These are phyloP conservation scores for Emericellopsis terricola DNA, from an alignment of 495 filamentous ascomycete genomes.

Conservation along the genomic window DNA sequence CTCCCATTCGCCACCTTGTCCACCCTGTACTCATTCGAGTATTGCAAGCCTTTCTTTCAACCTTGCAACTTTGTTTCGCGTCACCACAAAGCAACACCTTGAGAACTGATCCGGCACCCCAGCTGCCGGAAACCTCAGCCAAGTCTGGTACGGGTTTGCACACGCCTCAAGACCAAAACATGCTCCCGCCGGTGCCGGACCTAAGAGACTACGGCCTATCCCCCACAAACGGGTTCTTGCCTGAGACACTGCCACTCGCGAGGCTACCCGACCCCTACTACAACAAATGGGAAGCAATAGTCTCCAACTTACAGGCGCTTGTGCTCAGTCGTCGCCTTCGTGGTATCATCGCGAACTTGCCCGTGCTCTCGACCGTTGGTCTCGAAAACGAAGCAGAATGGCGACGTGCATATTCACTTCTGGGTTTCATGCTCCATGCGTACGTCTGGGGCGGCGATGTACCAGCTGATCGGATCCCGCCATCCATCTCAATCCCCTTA, in stretches of 20 bases:
- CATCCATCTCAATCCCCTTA: constrained; percentile 68
- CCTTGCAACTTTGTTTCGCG: no score
- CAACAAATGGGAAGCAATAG: constrained; percentile 74
- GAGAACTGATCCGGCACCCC: no score
- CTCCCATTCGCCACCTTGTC: no score
- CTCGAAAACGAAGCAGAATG: constrained; percentile 74
- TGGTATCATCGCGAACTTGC: constrained; percentile 55
- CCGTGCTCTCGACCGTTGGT: constrained; percentile 61
- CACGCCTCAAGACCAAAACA: no score
- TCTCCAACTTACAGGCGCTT: constrained; percentile 69
- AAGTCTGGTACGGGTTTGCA: no score
- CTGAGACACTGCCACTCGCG: constrained; percentile 60
- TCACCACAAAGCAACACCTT: no score
- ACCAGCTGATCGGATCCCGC: constrained; percentile 68
- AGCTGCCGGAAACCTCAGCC: no score
- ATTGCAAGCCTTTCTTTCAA: no score
- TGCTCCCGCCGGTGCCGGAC: constrained; percentile 70
- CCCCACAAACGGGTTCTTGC: constrained; percentile 72
- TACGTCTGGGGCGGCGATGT: constrained; percentile 89
- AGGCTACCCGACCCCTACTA: constrained; percentile 78
- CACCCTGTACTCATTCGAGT: no score
- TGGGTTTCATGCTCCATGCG: constrained; percentile 77
- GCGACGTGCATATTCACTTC: constrained; percentile 74
- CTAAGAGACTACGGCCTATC: constrained; percentile 80
- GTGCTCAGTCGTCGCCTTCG: constrained; percentile 69